A percentile compares a stretch with the other conserved stretches of the same genome.
Conservation (phyloP, 163 green algal species). For the Chlamydomonas reinhardtii region DNA sequence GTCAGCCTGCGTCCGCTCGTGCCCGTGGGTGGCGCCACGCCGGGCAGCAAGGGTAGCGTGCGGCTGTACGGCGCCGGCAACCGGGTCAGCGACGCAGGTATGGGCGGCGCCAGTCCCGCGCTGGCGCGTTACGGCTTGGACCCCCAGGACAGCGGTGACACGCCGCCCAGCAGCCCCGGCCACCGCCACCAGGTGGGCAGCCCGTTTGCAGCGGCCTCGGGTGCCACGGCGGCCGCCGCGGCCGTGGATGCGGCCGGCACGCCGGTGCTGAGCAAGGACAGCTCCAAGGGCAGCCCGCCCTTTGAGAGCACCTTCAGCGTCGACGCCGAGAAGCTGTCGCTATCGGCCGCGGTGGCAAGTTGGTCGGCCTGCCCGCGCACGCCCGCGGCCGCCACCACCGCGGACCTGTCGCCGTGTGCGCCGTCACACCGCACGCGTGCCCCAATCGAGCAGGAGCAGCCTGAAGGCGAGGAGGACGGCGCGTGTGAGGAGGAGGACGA, state of each 20-base stretch:
- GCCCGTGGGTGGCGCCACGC: too few relatives aligned
- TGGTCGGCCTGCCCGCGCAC: constrained; percentile 11
- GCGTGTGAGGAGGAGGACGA: too few relatives aligned
- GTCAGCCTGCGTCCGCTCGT: too few relatives aligned
- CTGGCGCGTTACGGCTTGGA: not conserved
- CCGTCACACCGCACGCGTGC: not conserved
- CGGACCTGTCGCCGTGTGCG: not conserved
- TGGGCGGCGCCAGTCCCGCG: not conserved
- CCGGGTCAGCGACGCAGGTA: not conserved
- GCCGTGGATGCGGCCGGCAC: not conserved
- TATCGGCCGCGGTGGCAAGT: constrained; percentile 2
- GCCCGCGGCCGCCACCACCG: not conserved
- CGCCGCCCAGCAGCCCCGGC: too few relatives aligned
- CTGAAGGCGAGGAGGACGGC: too few relatives aligned
- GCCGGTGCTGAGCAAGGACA: not conserved
- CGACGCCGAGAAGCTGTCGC: constrained; percentile 3
- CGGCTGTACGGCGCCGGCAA: not conserved
- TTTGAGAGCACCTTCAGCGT: constrained; percentile 26
- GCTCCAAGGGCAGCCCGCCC: not conserved
- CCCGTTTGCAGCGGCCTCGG: not conserved
- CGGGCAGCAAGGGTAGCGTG: not conserved
- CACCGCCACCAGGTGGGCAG: too few relatives aligned
- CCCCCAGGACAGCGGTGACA: not conserved
- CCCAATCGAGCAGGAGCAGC: not conserved
- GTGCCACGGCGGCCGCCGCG: not conserved